A percentile compares a stretch with the other conserved stretches of the same genome.
Evolutionary conservation across 805 yeast genomes (phyloP).

Genomic region (Kodamaea leandrae): DNA sequence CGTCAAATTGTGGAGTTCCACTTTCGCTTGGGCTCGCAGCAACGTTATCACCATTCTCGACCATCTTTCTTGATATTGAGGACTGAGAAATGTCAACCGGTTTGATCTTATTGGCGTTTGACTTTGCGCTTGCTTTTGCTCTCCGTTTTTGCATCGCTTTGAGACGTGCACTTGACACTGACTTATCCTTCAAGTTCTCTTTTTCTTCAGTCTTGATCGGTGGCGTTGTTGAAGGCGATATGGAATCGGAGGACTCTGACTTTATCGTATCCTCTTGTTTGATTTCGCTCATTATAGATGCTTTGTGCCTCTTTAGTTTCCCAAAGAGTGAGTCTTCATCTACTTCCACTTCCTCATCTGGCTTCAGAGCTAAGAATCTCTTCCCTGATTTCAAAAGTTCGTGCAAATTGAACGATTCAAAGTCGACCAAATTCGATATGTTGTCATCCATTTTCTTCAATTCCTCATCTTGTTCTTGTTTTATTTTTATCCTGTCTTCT

Average conservation of each 20-base stretch:
- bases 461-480: constrained; percentile 43
- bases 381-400: constrained; percentile 51
- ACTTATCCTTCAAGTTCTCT: constrained; percentile 11
- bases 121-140: constrained; percentile 69
- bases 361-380: constrained; percentile 55
- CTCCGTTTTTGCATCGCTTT: constrained; percentile 92
- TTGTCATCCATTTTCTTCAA: constrained; percentile 40
- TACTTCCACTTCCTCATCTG: constrained; percentile 27
- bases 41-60: constrained; percentile 37
- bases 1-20: constrained; percentile 45
- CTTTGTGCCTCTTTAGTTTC: constrained; percentile 50
- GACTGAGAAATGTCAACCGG: constrained; percentile 72
- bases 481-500: constrained; percentile 26
- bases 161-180: constrained; percentile 66
- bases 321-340: constrained; percentile 45
- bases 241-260: constrained; percentile 14
- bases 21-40: constrained; percentile 10
- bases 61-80: constrained; percentile 57
- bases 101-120: constrained; percentile 40
- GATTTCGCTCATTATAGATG: constrained; percentile 27
- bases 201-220: constrained; percentile 15
- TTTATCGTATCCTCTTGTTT: constrained; percentile 17
- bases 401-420: constrained; percentile 49
- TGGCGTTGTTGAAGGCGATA: constrained; percentile 18
- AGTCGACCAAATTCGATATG: constrained; percentile 41